These are phyloP conservation scores for Trichoderma virens DNA, from an alignment of 495 filamentous ascomycete genomes.

Conservation along the genomic window DNA sequence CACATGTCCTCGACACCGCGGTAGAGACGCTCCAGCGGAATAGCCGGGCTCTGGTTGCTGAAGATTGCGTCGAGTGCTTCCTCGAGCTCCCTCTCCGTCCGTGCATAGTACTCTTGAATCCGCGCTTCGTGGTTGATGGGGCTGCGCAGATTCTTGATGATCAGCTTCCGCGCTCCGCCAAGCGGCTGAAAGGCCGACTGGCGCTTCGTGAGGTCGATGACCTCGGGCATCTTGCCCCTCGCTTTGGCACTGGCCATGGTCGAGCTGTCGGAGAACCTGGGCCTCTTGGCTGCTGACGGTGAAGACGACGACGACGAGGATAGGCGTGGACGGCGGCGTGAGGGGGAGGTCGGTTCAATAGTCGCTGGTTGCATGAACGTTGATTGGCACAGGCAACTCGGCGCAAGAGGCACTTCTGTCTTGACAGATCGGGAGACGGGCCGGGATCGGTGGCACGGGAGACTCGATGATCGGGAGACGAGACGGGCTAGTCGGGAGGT, in stretches of 20 bases:
- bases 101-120: slow-evolving; percentile 58
- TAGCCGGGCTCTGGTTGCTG: slow-evolving; percentile 45
- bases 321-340: slow-evolving; percentile 2
- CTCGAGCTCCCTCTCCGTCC: slow-evolving; percentile 63
- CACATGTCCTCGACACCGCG: slow-evolving; percentile 85
- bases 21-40: slow-evolving; percentile 81
- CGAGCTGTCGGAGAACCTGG: neutral
- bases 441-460: neutral
- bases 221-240: slow-evolving; percentile 33
- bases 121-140: slow-evolving; percentile 29
- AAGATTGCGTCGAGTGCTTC: slow-evolving; percentile 68
- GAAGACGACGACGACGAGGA: slow-evolving; percentile 9
- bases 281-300: neutral
- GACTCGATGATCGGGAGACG: neutral
- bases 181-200: slow-evolving; percentile 42
- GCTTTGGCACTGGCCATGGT: slow-evolving; percentile 26
- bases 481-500: neutral
- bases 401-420: neutral
- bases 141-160: slow-evolving; percentile 76
- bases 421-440: neutral
- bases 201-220: slow-evolving; percentile 30
- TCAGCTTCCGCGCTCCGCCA: slow-evolving; percentile 67
- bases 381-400: neutral
- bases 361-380: slow-evolving; percentile 11
- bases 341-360: neutral